These are phyloP conservation scores for Candida sphagnicola DNA, from an alignment of 805 yeast genomes.

Conservation along the genomic window DNA sequence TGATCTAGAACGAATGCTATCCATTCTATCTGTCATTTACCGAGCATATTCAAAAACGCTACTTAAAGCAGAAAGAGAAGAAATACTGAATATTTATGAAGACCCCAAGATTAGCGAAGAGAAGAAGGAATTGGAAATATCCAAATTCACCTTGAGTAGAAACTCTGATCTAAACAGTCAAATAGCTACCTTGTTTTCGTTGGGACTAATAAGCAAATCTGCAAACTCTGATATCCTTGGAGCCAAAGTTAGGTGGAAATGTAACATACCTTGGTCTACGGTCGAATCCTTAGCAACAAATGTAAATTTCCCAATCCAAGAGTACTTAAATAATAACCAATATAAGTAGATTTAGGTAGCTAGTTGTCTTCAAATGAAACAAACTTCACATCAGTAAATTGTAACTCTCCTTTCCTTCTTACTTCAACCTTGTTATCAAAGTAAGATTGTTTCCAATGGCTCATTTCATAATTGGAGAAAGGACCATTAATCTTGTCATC, in stretches of 20 bases:
- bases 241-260: constrained; percentile 72
- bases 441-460: constrained; percentile 48
- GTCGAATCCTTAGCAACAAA: constrained; percentile 59
- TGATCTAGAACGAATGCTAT: constrained; percentile 73
- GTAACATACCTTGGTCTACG: constrained; percentile 67
- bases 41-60: constrained; percentile 34
- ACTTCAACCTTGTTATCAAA: constrained; percentile 46
- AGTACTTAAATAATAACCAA: constrained; percentile 40
- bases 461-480: constrained; percentile 51
- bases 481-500: constrained; percentile 44
- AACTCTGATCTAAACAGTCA: constrained; percentile 52
- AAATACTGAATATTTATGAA: constrained; percentile 19
- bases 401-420: constrained; percentile 22
- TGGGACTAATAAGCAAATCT: constrained; percentile 46
- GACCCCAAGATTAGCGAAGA: constrained; percentile 34
- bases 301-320: constrained; percentile 61
- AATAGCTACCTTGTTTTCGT: constrained; percentile 54
- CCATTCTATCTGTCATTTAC: constrained; percentile 72
- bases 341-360: constrained; percentile 1
- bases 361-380: constrained; percentile 15
- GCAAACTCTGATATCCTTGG: constrained; percentile 53
- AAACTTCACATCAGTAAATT: constrained; percentile 20
- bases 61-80: constrained; percentile 18
- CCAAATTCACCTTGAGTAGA: constrained; percentile 32
- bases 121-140: constrained; percentile 27